These are phyloP conservation scores for Peziza echinospora DNA, from an alignment of 495 filamentous ascomycete species.

Conservation along the genomic window DNA sequence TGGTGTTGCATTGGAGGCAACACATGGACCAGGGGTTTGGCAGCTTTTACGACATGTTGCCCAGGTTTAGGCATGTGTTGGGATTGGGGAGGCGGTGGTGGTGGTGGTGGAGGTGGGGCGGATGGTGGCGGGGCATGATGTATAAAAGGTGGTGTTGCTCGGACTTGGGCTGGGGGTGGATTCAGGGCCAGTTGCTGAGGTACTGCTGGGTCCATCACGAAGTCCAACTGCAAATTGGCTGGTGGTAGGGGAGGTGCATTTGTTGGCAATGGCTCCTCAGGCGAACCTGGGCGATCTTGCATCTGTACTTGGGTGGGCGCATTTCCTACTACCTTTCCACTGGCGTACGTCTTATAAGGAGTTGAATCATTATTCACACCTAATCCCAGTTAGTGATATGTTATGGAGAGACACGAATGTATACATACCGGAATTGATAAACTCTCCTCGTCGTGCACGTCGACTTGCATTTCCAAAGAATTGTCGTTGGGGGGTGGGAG, in stretches of 20 bases:
- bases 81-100: too few species aligned
- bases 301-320: background rate
- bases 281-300: background rate
- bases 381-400: background rate
- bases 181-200: background rate
- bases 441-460: background rate
- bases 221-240: background rate
- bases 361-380: background rate
- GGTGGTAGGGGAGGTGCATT: background rate
- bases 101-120: background rate
- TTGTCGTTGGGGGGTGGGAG: background rate
- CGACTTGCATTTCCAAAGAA: background rate
- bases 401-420: too few species aligned
- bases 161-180: background rate
- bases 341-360: background rate
- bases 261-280: background rate
- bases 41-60: too few species aligned
- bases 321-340: background rate
- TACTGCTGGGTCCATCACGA: background rate
- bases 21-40: too few species aligned
- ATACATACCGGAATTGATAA: background rate
- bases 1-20: too few species aligned
- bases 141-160: too few species aligned
- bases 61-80: too few species aligned
- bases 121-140: background rate